Conservation (phyloP, 495 filamentous ascomycete species). For the Poronia punctata region DNA sequence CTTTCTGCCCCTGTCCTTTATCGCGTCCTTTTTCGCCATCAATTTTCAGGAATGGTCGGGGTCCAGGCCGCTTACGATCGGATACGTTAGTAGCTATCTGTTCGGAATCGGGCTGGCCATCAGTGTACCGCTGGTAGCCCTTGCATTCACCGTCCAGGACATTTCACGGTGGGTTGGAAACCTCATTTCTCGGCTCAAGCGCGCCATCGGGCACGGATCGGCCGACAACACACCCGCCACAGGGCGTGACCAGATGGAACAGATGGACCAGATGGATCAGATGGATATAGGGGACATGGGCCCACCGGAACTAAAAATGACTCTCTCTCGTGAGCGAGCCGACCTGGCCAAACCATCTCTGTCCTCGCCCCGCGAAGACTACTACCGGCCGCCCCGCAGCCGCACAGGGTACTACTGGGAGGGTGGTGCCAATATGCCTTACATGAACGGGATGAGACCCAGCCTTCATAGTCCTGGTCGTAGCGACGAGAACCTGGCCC, state of each 20-base stretch:
- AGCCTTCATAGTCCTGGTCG: constrained; percentile 14
- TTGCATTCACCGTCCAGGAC: constrained; percentile 53
- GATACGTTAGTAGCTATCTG: constrained; percentile 56
- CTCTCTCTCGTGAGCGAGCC: neutral
- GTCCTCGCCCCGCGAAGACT: constrained; percentile 13
- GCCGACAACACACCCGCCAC: too few species aligned
- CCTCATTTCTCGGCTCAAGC: neutral
- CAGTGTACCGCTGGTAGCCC: constrained; percentile 52
- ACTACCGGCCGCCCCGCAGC: constrained; percentile 3
- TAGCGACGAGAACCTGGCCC: constrained; percentile 12
- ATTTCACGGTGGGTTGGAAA: constrained; percentile 35
- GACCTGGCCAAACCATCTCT: constrained; percentile 12
- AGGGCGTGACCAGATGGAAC: neutral
- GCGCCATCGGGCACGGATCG: neutral
- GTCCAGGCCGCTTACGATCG: constrained; percentile 35
- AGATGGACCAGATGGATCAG: neutral
- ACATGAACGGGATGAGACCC: constrained; percentile 4
- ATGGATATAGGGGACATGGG: neutral
- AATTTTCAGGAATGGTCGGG: constrained; percentile 49
- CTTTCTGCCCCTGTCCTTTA: constrained; percentile 62
- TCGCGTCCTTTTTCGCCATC: constrained; percentile 61
- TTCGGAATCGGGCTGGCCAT: constrained; percentile 64
- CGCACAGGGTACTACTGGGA: neutral
- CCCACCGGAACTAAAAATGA: neutral
- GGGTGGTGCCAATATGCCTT: neutral